Conservation (phyloP, 805 yeast genomes). For the Pichia californica region DNA sequence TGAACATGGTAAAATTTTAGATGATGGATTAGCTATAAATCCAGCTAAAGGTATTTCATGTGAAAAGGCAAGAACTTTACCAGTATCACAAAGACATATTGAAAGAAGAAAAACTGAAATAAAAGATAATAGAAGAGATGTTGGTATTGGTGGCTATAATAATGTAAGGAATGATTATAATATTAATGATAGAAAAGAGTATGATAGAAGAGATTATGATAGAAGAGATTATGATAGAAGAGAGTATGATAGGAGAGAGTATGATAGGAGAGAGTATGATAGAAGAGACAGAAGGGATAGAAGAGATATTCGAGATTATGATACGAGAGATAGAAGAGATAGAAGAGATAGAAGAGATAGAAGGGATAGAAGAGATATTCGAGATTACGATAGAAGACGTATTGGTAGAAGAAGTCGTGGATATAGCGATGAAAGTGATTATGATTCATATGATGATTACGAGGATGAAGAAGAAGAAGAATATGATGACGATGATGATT, state of each 20-base stretch:
- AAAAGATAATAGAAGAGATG: no score
- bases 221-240: constrained; percentile 12
- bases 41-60: constrained; percentile 37
- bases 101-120: background rate
- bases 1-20: constrained; percentile 27
- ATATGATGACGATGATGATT: no score
- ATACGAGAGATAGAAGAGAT: constrained; percentile 10
- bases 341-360: constrained; percentile 14
- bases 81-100: constrained; percentile 25
- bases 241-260: constrained; percentile 12
- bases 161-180: background rate
- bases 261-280: constrained; percentile 2
- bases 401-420: background rate
- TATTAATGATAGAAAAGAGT: constrained; percentile 10
- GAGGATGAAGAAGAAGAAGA: background rate
- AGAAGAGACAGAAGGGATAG: constrained; percentile 10
- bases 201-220: constrained; percentile 9
- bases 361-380: constrained; percentile 9
- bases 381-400: background rate
- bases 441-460: background rate
- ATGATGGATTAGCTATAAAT: constrained; percentile 34
- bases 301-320: constrained; percentile 7
- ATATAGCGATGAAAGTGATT: background rate
- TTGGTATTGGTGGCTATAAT: no score
- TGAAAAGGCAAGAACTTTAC: constrained; percentile 52